Evolutionary conservation across 2,329 filamentous ascomycete genomes (phyloP), one percentile per base, ranked within the genome.

Genomic region (Cladophialophora immunda): DNA sequence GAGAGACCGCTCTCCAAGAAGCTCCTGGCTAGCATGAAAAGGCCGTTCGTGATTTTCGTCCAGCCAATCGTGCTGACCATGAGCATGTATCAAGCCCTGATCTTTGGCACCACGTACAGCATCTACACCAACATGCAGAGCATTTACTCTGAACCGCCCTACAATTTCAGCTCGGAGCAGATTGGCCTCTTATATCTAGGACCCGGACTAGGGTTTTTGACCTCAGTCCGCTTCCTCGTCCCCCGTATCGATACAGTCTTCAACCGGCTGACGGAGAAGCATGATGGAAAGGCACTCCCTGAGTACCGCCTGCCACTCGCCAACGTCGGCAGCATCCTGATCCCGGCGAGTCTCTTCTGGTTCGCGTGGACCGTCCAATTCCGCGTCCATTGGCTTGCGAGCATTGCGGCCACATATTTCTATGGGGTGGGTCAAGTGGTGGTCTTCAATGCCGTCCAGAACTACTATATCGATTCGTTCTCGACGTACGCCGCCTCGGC

Each of bases 101-200:
- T 84, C 7, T 89, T 88, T 67, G 87, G 87, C 0, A 74, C 87
- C 1, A 81, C 88, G 50, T 89, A 89, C 62, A 82, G 89, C 54
- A 80, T 87, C 15, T 81, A 90, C 0, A 84, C 86, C 0, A 89
- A 85, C 6, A 89, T 90, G 71, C 83, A 88, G 0, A 75, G 77
- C 0, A 72, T 72, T 38, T 72, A 65, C 77, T 90, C 0, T 88
- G 68, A 71, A 0, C 73, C 77, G 1, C 90, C 90, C 68, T 73
- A 80, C 41, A 78, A 86, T 67, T 80, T 81, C 1, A 77, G 84
- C 4, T 83, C 81, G 2, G 82, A 84, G 65, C 83, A 85, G 8
- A 84, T 83, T 25, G 85, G 85, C 0, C 74, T 89, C 1, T 84
- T 89, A 73, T 89, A 88, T 76, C 82, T 89, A 19, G 83, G 86